phyloP scores from a whole-genome alignment of 1,284 basidiomycete genomes.

The Earliella scabrosa region DNA sequence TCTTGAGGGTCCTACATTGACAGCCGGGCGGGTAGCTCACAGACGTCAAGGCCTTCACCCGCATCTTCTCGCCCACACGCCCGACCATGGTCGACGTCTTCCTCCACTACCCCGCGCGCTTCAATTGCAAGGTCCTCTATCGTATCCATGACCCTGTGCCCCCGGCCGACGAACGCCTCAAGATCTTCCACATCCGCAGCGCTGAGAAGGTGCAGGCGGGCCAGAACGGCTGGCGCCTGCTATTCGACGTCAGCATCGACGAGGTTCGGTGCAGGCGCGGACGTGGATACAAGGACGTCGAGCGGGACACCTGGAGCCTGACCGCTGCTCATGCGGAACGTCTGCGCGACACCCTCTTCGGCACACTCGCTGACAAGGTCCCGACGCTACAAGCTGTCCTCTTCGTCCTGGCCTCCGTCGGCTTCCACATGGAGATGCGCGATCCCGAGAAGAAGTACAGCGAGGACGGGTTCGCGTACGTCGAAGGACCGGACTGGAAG shows the following conservation, averaged over 20 bases:
- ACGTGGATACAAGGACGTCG: neutral
- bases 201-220: neutral
- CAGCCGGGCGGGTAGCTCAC: neutral
- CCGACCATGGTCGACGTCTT: slow-evolving; percentile 15
- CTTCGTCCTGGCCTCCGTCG: neutral
- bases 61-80: slow-evolving; percentile 13
- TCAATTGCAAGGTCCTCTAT: neutral
- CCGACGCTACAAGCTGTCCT: neutral
- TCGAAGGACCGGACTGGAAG: neutral
- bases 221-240: neutral
- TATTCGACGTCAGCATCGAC: neutral
- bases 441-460: neutral
- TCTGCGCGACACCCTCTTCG: neutral
- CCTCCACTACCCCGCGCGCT: slow-evolving; percentile 4
- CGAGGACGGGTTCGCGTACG: neutral
- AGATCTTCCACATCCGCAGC: neutral
- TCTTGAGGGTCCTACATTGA: neutral
- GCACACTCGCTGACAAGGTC: neutral
- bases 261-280: neutral
- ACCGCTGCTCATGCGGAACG: neutral
- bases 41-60: slow-evolving; percentile 7
- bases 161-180: neutral
- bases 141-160: neutral
- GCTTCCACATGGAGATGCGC: neutral
- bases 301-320: neutral